Conservation (phyloP, 106 monocot genomes). For the Gastrodia elata region DNA sequence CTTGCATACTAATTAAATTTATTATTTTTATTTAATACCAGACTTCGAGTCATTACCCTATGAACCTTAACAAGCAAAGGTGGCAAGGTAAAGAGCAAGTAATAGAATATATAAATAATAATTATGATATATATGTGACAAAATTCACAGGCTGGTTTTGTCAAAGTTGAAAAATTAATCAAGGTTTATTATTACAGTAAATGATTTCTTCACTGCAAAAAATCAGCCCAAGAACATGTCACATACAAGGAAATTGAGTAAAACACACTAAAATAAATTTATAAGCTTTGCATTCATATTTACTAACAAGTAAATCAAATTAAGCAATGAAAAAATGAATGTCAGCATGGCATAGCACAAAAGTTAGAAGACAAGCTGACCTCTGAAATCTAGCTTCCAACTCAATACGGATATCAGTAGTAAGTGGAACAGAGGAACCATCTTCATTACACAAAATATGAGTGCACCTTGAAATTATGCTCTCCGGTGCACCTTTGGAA, state of each 20-base stretch:
- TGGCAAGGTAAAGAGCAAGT: no score
- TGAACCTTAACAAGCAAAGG: no score
- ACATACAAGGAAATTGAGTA: background rate
- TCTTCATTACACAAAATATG: constrained; percentile 97
- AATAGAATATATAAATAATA: no score
- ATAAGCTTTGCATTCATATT: background rate
- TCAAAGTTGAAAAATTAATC: no score
- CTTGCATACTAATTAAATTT: no score
- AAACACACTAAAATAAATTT: background rate
- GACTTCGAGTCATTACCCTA: no score
- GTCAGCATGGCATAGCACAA: background rate
- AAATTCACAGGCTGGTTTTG: no score
- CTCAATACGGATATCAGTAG: constrained; percentile 76
- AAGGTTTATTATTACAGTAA: no score
- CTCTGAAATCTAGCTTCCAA: constrained; percentile 80
- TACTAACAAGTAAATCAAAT: background rate
- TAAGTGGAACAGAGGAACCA: constrained; percentile 92
- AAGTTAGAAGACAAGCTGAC: constrained; percentile 27
- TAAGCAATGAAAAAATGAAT: background rate
- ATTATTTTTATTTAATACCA: no score
- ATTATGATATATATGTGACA: no score
- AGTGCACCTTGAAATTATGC: constrained; percentile 83
- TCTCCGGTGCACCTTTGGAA: constrained; percentile 97
- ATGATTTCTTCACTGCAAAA: no score
- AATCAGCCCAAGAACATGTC: background rate